Evolutionary conservation across 2,329 filamentous ascomycete genomes (phyloP), one percentile per base, ranked within the genome.

Genomic region (Paramyrothecium roridum): DNA sequence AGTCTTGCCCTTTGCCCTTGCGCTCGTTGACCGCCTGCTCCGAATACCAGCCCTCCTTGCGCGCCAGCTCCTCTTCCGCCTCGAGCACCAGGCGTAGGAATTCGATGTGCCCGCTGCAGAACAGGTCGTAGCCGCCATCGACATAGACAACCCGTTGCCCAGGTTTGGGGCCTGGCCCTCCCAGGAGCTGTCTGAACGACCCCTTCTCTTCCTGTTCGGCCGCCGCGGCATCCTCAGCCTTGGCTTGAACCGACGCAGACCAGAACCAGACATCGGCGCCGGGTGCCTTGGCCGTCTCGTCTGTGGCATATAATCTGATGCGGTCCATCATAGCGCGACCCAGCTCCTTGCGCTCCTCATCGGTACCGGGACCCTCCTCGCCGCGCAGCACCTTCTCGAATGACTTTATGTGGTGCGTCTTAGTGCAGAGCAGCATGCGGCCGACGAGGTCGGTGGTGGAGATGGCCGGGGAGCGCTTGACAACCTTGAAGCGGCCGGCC

Each of bases 371-470:
- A 3, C 91, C 91, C 67, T 96, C 90, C 48, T 85, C 73, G 4
- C 90, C 92, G 1, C 79, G 77, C 8, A 98, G 78, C 23, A 81
- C 76, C 52, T 80, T 83, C 62, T 88, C 81, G 47, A 97, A 80
- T 0, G 89, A 93, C 65, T 86, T 88, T 71, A 98, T 93, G 68
- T 96, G 96, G 75, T 99, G 95, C 21, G 86, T 90, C 68, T 87
- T 88, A n/a, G 93, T 98, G 78, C 93, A 97, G 17, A 98, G 80
- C 66, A 99, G 80, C 95, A 99, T 99, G 65, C 95, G 88, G 20
- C 95, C 95, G 23, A 99, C 95, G n/a, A 99, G 83, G 69, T 99
- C 95, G 3, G 95, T 99, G 2, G 95, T 99, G 11, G 91, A 96
- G 67, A 99, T 99, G 57, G 91, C 93, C 0, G 95, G 95, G 2